Evolutionary conservation across 202 grass and related monocot genomes (phyloP).

Genomic region (Dendrocalamus latiflorus): DNA sequence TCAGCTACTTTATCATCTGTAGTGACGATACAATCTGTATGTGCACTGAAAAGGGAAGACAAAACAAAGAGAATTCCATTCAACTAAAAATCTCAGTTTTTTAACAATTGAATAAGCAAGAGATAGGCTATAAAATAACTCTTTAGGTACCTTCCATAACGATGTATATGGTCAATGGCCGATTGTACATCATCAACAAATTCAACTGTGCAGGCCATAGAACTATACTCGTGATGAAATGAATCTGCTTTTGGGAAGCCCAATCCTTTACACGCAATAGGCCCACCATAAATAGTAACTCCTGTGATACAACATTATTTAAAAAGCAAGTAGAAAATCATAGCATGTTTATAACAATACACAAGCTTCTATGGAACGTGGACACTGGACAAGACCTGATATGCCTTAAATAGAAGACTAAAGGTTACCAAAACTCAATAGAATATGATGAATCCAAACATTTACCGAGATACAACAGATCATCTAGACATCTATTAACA

Average conservation of each 20-base stretch:
- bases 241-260: conserved; percentile 53
- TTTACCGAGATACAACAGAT: neutral
- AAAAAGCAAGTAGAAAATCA: neutral
- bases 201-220: conserved; percentile 80
- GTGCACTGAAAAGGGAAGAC: conserved; percentile 55
- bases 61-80: conserved; percentile 7
- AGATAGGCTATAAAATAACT: neutral
- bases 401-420: neutral
- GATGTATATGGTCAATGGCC: conserved; percentile 85
- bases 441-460: neutral
- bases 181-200: conserved; percentile 78
- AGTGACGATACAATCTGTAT: conserved; percentile 87
- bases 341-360: neutral
- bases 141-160: conserved; percentile 70
- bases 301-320: conserved; percentile 41
- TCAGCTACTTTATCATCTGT: conserved; percentile 63
- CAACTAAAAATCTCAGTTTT: conserved; percentile 13
- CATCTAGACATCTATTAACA: neutral
- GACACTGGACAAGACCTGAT: neutral
- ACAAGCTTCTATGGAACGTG: neutral
- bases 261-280: conserved; percentile 51
- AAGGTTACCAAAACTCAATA: neutral
- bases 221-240: conserved; percentile 84
- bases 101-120: neutral
- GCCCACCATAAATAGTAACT: conserved; percentile 70